phyloP scores from a whole-genome alignment of 768 basidiomycete genomes.

The Hericium alpestre region DNA sequence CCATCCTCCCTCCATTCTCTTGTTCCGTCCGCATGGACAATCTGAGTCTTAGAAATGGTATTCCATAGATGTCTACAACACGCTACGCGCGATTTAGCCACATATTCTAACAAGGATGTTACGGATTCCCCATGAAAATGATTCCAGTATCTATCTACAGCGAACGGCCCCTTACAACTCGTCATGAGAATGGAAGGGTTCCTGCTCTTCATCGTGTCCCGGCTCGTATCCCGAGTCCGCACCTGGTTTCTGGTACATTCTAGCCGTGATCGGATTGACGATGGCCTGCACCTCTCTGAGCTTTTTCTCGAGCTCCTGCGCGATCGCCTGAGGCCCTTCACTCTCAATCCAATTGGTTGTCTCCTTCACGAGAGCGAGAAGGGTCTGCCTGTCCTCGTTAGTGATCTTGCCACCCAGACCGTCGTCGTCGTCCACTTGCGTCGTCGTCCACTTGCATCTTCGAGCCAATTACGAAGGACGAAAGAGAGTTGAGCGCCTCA shows the following conservation, averaged over 20 bases:
- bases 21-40: too few species aligned
- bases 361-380: slow-evolving; percentile 77
- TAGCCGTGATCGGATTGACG: slow-evolving; percentile 37
- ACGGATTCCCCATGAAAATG: too few species aligned
- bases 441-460: slow-evolving; percentile 80
- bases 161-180: slow-evolving; percentile 24
- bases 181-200: slow-evolving; percentile 31
- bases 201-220: slow-evolving; percentile 26
- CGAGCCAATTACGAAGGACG: slow-evolving; percentile 75
- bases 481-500: slow-evolving; percentile 74
- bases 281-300: slow-evolving; percentile 32
- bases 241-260: slow-evolving; percentile 22
- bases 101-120: too few species aligned
- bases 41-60: too few species aligned
- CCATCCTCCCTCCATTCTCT: too few species aligned
- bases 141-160: too few species aligned
- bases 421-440: slow-evolving; percentile 74
- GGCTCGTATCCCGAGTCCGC: slow-evolving; percentile 12
- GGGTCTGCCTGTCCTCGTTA: slow-evolving; percentile 74
- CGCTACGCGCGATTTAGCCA: too few species aligned
- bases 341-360: slow-evolving; percentile 88
- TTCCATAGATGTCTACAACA: too few species aligned
- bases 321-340: slow-evolving; percentile 60
- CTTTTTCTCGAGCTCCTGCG: slow-evolving; percentile 91
- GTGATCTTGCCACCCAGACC: slow-evolving; percentile 85